Percentiles rank a stretch among this genome's conserved stretches.
These are phyloP conservation scores for Alternaria arborescens DNA, from an alignment of 2,329 filamentous ascomycete species.

Conservation along the genomic window DNA sequence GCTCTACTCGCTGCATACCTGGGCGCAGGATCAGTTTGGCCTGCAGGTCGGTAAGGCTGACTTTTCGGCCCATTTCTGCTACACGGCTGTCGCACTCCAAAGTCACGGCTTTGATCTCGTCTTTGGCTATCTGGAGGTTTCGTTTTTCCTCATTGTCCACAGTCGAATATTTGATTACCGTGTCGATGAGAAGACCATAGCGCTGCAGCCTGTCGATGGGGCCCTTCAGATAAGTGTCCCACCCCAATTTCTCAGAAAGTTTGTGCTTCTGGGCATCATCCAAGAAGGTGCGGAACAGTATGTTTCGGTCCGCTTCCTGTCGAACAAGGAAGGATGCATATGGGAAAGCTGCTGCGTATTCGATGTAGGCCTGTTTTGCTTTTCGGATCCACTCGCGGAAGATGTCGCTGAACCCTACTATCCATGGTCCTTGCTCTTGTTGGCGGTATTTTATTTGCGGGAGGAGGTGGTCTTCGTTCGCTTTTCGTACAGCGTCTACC, in stretches of 20 bases:
- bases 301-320: slow-evolving; percentile 83
- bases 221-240: slow-evolving; percentile 93
- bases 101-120: slow-evolving; percentile 90
- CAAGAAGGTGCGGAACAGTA: slow-evolving; percentile 85
- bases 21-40: slow-evolving; percentile 84
- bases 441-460: slow-evolving; percentile 96
- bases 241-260: slow-evolving; percentile 82
- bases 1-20: slow-evolving; percentile 81
- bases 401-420: slow-evolving; percentile 92
- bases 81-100: slow-evolving; percentile 92
- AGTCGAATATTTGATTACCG: slow-evolving; percentile 83
- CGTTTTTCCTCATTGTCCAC: slow-evolving; percentile 88
- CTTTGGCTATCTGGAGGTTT: slow-evolving; percentile 83
- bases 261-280: slow-evolving; percentile 81
- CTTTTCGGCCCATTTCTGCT: slow-evolving; percentile 89
- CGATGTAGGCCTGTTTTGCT: slow-evolving; percentile 85
- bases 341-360: slow-evolving; percentile 89
- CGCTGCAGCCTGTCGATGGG: slow-evolving; percentile 93
- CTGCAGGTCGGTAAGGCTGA: slow-evolving; percentile 84
- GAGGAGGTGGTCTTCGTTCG: slow-evolving; percentile 91
- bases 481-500: slow-evolving; percentile 84
- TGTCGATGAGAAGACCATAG: slow-evolving; percentile 83
- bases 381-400: slow-evolving; percentile 99
- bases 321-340: slow-evolving; percentile 83
- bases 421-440: slow-evolving; percentile 94